Conservation (phyloP, 345 rosid species). For the Toxicodendron radicans region DNA sequence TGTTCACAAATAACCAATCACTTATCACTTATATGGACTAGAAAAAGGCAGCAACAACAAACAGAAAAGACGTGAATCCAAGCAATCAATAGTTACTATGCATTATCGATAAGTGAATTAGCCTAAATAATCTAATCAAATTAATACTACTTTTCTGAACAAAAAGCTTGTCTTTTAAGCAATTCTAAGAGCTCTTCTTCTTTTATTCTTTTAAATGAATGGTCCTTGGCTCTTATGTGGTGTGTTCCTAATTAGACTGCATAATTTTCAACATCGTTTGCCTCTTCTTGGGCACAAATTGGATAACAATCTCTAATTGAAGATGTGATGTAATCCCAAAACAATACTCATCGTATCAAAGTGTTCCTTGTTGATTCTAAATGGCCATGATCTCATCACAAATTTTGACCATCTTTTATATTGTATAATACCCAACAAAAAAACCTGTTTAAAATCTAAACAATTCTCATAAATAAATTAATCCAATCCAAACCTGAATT, state of each 20-base stretch:
- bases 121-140: no score
- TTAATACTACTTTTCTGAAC: no score
- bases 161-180: not conserved
- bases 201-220: not conserved
- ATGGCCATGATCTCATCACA: no score
- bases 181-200: not conserved
- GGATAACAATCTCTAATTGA: not conserved
- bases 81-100: no score
- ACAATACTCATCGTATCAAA: not conserved
- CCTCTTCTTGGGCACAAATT: not conserved
- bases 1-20: not conserved
- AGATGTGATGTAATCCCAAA: not conserved
- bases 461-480: no score
- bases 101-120: not conserved
- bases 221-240: not conserved
- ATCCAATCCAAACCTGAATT: no score
- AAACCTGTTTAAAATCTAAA: no score
- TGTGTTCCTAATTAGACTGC: slow-evolving; percentile 12
- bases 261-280: not conserved
- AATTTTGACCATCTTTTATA: no score
- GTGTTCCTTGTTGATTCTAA: not conserved
- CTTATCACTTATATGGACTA: not conserved
- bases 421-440: no score
- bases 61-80: not conserved
- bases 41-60: not conserved